Base-by-base conservation (phyloP, 2,329 filamentous ascomycete species). In the Fusarium zealandicum region DNA sequence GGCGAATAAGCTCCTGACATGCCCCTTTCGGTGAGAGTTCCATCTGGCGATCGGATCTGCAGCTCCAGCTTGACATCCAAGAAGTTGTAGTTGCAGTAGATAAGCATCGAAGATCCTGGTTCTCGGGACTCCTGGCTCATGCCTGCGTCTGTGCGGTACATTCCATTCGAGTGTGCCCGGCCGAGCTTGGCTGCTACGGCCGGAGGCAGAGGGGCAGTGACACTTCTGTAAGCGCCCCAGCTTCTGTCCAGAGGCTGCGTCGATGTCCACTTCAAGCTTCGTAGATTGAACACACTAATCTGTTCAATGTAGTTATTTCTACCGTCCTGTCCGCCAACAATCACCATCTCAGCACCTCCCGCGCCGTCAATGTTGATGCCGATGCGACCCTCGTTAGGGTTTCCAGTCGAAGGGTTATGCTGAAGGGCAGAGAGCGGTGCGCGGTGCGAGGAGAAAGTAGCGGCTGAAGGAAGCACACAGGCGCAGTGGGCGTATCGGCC, bases 51-150 rank as follows among this genome's bases (percentile, higher is more conserved):
- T 45, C 95, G 86, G 40, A 99, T 86, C 73, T 98, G 95, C 31
- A 99, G 79, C 73, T 99, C 95, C 18, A 99, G 79, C 72, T 96
- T 98, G 63, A 99, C 95, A 67, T 99, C 93, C 49, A 99, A 75
- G 69, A 99, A 99, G 74, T 99, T 98, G 75, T 99, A 99, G 72
- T 99, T 99, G 18, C 93, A 98, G 73, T 99, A 99, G 38, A 99
- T 96, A 58, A 99, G 82, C 92, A 98, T 97, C 2, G 86, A 87
- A 2, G 84, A 85, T 6, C 83, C 84, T 0, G 82, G 73, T 42
- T 88, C 84, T 25, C 80, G 79, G 4, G 67, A 59, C 59, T 87
- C 83, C 48, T 81, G 79, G 60, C 79, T 80, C 57, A 80, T 78
- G n/a, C 73, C 74, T 11, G 74, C 71, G 6, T 83, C 81, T 3